Conservation (phyloP, 1,284 basidiomycete genomes). For the Heterobasidion irregulare region DNA sequence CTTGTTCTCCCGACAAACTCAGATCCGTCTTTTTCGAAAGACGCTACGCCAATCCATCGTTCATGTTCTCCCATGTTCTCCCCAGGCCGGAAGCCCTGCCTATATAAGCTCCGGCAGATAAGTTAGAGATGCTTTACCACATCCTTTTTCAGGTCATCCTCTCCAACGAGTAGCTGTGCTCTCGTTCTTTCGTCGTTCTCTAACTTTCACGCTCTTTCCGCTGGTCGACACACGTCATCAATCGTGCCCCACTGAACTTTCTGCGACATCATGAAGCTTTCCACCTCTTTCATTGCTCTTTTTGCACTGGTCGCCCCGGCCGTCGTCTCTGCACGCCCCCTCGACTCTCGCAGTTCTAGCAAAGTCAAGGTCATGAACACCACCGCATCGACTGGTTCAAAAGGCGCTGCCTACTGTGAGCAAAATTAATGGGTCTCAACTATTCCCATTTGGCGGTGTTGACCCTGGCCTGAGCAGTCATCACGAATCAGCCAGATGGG, state of each 20-base stretch:
- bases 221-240: background rate
- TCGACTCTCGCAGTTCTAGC: background rate
- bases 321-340: constrained; percentile 2
- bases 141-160: background rate
- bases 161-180: background rate
- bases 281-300: constrained; percentile 1
- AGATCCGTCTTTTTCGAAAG: no score
- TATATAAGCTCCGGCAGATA: background rate
- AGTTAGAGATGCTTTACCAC: background rate
- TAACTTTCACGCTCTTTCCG: background rate
- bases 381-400: background rate
- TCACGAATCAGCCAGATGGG: constrained; percentile 7
- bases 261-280: constrained; percentile 4
- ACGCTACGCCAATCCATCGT: no score
- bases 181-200: background rate
- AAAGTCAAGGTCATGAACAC: constrained; percentile 2
- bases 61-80: no score
- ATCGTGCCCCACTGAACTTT: background rate
- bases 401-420: constrained; percentile 9
- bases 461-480: background rate
- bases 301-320: background rate
- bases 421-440: background rate
- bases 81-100: background rate
- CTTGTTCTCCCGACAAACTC: no score
- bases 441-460: background rate